Base-by-base conservation (phyloP, 1,284 basidiomycete genomes). In the Ceratobasidium sp. region DNA sequence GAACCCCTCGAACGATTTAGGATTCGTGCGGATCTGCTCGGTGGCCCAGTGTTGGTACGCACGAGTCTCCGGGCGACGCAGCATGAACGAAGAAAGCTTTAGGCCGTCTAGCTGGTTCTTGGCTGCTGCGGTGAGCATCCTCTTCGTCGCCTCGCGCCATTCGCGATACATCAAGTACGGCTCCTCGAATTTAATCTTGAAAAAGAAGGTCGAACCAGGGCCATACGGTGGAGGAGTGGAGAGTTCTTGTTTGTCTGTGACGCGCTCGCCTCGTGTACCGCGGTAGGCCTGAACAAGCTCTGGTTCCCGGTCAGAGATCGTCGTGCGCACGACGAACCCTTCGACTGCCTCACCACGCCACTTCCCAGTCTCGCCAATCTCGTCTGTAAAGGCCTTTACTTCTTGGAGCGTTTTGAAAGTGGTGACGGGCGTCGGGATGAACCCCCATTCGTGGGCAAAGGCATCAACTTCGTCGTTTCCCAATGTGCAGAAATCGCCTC, bases 171-270 rank as follows among this genome's bases (percentile, higher is more conserved):
- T 97, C 84, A 98, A 90, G 80, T 99, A 99, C 0, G 97, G 97
- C 80, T 99, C 95, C 81, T 98, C 96, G 80, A 98, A 99, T 81
- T 99, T 99, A 83, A 99, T 88, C 81, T 99, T 99, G 90, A 98
- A 99, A 86, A 99, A 98, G 85, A 98, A 98, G 0, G 94, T 91
- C 6, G 93, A 90, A 16, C 92, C 92, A 0, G 90, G 82, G 0
- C 84, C 81, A 79, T 96, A 96, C 0, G 94, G 95, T 28, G 41
- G 73, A 43, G n/a, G 78, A 74, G 46, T 72, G 55, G 69, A 62
- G 55, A 50, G 46, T 57, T 49, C 54, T 55, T 49, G n/a, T 35
- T 72, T 58, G 38, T 55, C 18, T n/a, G 64, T 50, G 23, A 82
- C 47, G 77, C 77, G 55, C 75, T 78, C 28, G 73, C 74, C 70